Percentiles rank a stretch among this genome's conserved stretches.
These are phyloP conservation scores for Penicillium sp. DNA, from an alignment of 2,329 filamentous ascomycete genomes.

Conservation along the genomic window DNA sequence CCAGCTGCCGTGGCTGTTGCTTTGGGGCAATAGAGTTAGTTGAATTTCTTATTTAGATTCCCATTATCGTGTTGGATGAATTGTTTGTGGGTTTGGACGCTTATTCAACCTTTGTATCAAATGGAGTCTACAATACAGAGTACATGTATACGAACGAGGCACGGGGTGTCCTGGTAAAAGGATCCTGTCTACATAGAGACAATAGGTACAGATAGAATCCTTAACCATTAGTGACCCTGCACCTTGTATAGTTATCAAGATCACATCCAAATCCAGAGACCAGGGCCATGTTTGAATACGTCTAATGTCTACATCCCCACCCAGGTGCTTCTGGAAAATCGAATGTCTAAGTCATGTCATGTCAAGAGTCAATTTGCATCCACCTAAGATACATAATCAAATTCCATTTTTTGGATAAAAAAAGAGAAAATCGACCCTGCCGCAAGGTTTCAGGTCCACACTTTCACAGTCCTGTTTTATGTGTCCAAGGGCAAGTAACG, in stretches of 20 bases:
- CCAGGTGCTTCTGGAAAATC: constrained; percentile 7
- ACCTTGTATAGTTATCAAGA: not conserved
- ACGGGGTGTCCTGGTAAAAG: too few species aligned
- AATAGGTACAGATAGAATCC: not conserved
- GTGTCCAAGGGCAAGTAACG: constrained; percentile 31
- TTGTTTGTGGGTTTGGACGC: not conserved
- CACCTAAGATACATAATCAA: constrained; percentile 43
- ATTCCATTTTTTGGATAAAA: constrained; percentile 35
- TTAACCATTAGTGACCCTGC: not conserved
- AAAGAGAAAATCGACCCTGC: constrained; percentile 33
- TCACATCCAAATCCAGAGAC: not conserved
- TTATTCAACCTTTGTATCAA: not conserved
- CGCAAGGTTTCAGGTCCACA: constrained; percentile 33
- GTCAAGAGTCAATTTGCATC: constrained; percentile 41
- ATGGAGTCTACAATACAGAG: not conserved
- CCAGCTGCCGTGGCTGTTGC: constrained; percentile 12
- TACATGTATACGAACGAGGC: not conserved
- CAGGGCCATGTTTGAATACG: constrained; percentile 6
- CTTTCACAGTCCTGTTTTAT: constrained; percentile 28
- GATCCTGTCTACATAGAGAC: too few species aligned
- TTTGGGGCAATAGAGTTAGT: not conserved
- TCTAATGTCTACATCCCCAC: not conserved
- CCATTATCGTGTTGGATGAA: not conserved
- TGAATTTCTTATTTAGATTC: not conserved
- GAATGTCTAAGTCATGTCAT: constrained; percentile 33